A percentile compares a stretch with the other conserved stretches of the same genome.
Conservation (phyloP, 169 alveolate genomes). For the Eimeria acervulina region DNA sequence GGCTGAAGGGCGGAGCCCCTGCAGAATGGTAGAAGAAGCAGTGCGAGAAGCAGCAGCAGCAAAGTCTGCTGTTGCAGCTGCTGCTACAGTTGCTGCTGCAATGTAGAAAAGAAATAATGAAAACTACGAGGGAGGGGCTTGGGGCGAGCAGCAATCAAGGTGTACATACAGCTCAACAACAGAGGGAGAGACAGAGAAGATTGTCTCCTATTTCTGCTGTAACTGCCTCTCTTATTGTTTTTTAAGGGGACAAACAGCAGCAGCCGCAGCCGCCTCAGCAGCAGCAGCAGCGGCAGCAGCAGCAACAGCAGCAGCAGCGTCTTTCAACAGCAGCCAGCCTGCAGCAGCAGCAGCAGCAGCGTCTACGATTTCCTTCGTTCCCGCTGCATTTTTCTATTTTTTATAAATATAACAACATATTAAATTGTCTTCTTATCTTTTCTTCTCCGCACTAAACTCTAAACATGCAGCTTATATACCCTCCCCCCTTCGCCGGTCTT, state of each 20-base stretch:
- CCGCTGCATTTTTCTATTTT: not conserved
- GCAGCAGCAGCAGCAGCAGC: constrained; percentile 3
- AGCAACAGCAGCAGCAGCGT: not conserved
- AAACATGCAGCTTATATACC: not conserved
- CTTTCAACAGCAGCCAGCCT: not conserved
- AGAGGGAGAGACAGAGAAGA: not conserved
- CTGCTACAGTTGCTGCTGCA: not conserved
- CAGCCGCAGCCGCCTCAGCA: constrained; percentile 20
- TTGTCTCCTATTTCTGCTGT: not conserved
- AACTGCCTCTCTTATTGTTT: not conserved
- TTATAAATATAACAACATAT: not conserved
- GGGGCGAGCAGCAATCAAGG: not conserved
- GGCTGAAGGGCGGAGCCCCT: constrained; percentile 9
- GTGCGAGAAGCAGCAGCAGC: constrained; percentile 23
- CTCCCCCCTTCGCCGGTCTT: not conserved
- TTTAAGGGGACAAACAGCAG: not conserved
- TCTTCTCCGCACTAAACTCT: not conserved
- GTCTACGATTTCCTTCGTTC: not conserved
- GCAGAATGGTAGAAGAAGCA: not conserved
- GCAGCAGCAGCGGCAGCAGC: not conserved
- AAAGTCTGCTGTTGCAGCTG: not conserved
- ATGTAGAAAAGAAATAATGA: not conserved
- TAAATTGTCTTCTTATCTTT: not conserved
- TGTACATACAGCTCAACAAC: not conserved
- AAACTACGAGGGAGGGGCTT: not conserved